These are phyloP conservation scores for Pneumocystis jirovecii DNA, from an alignment of 1,139 yeast genomes.

Conservation along the genomic window DNA sequence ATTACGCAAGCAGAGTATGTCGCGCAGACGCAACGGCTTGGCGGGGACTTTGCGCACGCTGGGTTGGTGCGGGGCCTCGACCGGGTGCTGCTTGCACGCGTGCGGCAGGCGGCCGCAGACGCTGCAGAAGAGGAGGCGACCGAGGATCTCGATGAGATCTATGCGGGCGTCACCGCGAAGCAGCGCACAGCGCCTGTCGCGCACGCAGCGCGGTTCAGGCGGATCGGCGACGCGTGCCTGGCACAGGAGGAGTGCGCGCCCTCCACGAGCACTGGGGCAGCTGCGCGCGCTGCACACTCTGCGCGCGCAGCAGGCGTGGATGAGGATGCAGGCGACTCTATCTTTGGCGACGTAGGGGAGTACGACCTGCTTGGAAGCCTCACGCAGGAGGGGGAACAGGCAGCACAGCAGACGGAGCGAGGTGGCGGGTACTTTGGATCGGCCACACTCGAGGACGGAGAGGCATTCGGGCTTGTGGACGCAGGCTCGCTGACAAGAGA, in stretches of 20 bases:
- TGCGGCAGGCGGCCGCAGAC: no score
- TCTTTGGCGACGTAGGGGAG: not conserved
- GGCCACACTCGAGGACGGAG: not conserved
- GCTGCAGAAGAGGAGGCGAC: slow-evolving; percentile 4
- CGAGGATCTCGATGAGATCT: no score
- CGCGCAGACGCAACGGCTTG: slow-evolving; percentile 1
- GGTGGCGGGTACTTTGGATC: not conserved
- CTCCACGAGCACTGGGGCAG: no score
- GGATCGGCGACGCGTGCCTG: no score
- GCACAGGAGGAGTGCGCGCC: no score
- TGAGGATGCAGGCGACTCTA: not conserved
- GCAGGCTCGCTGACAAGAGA: not conserved
- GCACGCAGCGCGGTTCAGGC: no score
- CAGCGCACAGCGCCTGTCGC: no score
- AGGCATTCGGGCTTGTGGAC: not conserved
- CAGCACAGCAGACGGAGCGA: not conserved
- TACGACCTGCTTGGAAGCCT: not conserved
- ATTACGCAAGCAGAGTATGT: slow-evolving; percentile 10
- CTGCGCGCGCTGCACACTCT: slow-evolving; percentile 7
- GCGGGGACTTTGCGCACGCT: slow-evolving; percentile 7
- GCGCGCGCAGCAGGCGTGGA: slow-evolving; percentile 3
- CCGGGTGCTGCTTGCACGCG: slow-evolving; percentile 7
- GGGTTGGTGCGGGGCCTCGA: slow-evolving; percentile 11
- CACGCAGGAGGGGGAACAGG: not conserved
- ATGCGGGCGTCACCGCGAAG: no score